These are phyloP conservation scores for Pythium biforme DNA, from an alignment of 352 stramenopile genomes.

Conservation along the genomic window DNA sequence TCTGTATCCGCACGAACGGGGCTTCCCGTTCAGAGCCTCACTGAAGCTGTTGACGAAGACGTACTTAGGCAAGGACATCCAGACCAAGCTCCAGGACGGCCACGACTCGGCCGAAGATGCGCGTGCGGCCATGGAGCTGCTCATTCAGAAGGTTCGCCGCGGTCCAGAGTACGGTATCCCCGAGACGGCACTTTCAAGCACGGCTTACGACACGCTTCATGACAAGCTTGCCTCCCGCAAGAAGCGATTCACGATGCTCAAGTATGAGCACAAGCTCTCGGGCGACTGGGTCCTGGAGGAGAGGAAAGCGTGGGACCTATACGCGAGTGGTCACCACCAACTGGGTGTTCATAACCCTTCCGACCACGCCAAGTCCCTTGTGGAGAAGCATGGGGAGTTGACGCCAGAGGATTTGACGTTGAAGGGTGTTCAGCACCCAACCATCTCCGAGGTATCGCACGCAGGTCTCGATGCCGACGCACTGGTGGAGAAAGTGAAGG, in stretches of 20 bases:
- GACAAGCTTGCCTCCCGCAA: conserved; percentile 49
- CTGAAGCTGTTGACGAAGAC: conserved; percentile 85
- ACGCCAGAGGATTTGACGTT: neutral
- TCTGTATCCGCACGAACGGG: conserved; percentile 80
- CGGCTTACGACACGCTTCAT: conserved; percentile 64
- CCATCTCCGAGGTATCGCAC: conserved; percentile 19
- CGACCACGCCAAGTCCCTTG: conserved; percentile 40
- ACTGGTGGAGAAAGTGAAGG: conserved; percentile 37
- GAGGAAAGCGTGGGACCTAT: conserved; percentile 73
- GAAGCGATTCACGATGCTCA: conserved; percentile 54
- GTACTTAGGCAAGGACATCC: conserved; percentile 78
- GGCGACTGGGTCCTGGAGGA: conserved; percentile 24
- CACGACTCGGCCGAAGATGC: conserved; percentile 87
- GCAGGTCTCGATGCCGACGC: conserved; percentile 22
- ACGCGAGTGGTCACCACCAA: conserved; percentile 62
- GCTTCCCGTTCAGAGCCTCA: conserved; percentile 79
- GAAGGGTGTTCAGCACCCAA: neutral
- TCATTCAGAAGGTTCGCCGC: conserved; percentile 67
- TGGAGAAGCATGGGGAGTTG: conserved; percentile 2
- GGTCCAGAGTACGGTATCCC: conserved; percentile 76
- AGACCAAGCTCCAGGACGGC: conserved; percentile 54
- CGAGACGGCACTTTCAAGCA: conserved; percentile 31
- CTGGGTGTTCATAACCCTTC: conserved; percentile 46
- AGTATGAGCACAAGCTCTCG: conserved; percentile 26
- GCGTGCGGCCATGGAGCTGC: conserved; percentile 70